Conservation (phyloP, 495 filamentous ascomycete genomes). For the Penicillium canariense region DNA sequence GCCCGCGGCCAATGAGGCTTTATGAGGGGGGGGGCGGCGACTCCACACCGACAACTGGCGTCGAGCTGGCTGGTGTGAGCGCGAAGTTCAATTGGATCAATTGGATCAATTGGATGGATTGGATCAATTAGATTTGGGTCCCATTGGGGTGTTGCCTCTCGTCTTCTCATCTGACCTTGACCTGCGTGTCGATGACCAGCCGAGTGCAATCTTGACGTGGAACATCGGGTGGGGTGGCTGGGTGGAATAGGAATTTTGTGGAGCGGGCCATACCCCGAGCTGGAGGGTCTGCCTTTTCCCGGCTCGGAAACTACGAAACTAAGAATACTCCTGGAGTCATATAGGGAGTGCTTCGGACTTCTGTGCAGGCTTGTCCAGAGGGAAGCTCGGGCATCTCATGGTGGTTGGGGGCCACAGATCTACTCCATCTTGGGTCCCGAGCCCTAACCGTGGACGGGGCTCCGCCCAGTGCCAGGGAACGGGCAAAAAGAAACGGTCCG, state of each 20-base stretch:
- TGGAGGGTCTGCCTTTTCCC: not conserved
- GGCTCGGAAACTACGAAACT: no score
- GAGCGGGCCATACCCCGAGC: not conserved
- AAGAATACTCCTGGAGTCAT: no score
- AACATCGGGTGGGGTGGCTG: not conserved
- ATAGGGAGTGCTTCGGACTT: no score
- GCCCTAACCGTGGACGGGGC: constrained; percentile 10
- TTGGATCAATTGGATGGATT: no score
- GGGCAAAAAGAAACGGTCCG: not conserved
- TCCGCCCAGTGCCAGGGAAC: constrained; percentile 1
- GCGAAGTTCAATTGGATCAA: no score
- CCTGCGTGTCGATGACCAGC: not conserved
- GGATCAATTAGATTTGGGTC: no score
- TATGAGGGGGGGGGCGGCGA: not conserved
- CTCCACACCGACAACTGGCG: constrained; percentile 18
- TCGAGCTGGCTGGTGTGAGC: no score
- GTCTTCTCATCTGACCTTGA: not conserved
- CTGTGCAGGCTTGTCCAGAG: no score
- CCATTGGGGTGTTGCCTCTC: not conserved
- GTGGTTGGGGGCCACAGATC: constrained; percentile 4
- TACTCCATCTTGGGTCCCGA: constrained; percentile 8
- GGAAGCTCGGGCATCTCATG: not conserved
- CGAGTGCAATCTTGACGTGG: not conserved
- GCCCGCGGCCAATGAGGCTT: constrained; percentile 15
- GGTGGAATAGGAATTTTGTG: not conserved